Evolutionary conservation across 192 early-diverging fungal species (phyloP).

Genomic region (Entomortierella parvispora): DNA sequence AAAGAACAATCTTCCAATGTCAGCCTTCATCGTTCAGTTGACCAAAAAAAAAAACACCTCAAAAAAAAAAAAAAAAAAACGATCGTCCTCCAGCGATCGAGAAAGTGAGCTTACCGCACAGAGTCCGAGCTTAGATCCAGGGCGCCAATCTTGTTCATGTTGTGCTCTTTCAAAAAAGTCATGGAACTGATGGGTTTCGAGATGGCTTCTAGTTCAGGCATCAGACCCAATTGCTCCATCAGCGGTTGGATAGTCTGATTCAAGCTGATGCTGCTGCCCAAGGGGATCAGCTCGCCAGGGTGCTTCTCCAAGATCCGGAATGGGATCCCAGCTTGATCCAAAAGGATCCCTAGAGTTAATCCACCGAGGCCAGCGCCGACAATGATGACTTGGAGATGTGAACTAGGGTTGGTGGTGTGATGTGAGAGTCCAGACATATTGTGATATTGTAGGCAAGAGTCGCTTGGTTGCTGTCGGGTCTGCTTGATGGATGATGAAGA

Average conservation of each 20-base stretch:
- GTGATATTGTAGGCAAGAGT: too few relatives aligned
- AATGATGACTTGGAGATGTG: slow-evolving; percentile 35
- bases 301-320: slow-evolving; percentile 39
- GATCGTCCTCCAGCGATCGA: neutral
- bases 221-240: slow-evolving; percentile 36
- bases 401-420: neutral
- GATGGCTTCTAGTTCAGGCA: slow-evolving; percentile 30
- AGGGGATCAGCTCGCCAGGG: slow-evolving; percentile 20
- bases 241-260: slow-evolving; percentile 39
- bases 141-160: slow-evolving; percentile 38
- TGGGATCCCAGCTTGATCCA: slow-evolving; percentile 35
- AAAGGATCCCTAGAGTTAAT: slow-evolving; percentile 24
- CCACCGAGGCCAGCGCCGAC: slow-evolving; percentile 38
- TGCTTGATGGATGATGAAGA: neutral
- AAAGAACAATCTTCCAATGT: neutral
- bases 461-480: too few relatives aligned
- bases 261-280: slow-evolving; percentile 38
- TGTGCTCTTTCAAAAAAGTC: slow-evolving; percentile 40
- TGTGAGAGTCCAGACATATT: neutral
- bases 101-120: slow-evolving; percentile 16
- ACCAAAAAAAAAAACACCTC: neutral
- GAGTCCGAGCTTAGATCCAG: slow-evolving; percentile 35
- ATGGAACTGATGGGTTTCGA: slow-evolving; percentile 37
- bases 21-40: neutral
- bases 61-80: slow-evolving; percentile 6